These are phyloP conservation scores for Lachancea waltii DNA, from an alignment of 805 yeast species.

Conservation along the genomic window DNA sequence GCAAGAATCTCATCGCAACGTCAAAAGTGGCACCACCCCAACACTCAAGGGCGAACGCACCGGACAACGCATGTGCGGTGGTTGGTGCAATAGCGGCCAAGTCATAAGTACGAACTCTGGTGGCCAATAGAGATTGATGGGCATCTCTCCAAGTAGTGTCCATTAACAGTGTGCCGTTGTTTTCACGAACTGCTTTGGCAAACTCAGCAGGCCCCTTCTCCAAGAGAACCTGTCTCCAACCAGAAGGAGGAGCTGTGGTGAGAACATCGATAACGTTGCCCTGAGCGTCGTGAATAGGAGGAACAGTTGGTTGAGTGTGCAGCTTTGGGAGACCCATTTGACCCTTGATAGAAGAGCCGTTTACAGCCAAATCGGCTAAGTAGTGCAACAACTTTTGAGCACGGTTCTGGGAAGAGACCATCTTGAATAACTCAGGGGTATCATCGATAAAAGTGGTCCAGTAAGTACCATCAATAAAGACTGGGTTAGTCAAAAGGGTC, in stretches of 20 bases:
- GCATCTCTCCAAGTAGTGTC: slow-evolving; percentile 99
- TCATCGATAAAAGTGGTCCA: slow-evolving; percentile 99
- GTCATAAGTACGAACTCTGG: slow-evolving; percentile 94
- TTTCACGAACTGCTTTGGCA: slow-evolving; percentile 78
- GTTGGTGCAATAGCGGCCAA: slow-evolving; percentile 86
- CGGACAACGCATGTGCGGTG: slow-evolving; percentile 82
- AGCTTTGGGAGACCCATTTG: slow-evolving; percentile 91
- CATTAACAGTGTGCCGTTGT: slow-evolving; percentile 86
- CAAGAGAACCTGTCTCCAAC: slow-evolving; percentile 88
- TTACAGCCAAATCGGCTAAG: slow-evolving; percentile 89
- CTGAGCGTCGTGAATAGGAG: slow-evolving; percentile 55
- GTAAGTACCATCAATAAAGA: slow-evolving; percentile 78
- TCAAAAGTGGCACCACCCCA: slow-evolving; percentile 99
- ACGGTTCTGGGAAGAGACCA: slow-evolving; percentile 93
- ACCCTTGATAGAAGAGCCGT: slow-evolving; percentile 94
- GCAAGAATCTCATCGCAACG: slow-evolving; percentile 95
- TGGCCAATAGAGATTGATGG: slow-evolving; percentile 94
- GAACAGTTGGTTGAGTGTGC: slow-evolving; percentile 65
- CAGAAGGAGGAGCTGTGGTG: slow-evolving; percentile 46
- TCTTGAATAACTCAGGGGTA: slow-evolving; percentile 90
- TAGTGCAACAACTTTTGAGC: slow-evolving; percentile 90
- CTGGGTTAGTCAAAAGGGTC: slow-evolving; percentile 83
- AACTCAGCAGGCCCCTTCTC: slow-evolving; percentile 84
- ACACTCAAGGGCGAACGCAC: slow-evolving; percentile 94
- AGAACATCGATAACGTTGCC: slow-evolving; percentile 59